Percentiles rank a stretch among this genome's conserved stretches.
Conservation (phyloP, 2,329 filamentous ascomycete genomes). For the Rhinocladiella mackenziei region DNA sequence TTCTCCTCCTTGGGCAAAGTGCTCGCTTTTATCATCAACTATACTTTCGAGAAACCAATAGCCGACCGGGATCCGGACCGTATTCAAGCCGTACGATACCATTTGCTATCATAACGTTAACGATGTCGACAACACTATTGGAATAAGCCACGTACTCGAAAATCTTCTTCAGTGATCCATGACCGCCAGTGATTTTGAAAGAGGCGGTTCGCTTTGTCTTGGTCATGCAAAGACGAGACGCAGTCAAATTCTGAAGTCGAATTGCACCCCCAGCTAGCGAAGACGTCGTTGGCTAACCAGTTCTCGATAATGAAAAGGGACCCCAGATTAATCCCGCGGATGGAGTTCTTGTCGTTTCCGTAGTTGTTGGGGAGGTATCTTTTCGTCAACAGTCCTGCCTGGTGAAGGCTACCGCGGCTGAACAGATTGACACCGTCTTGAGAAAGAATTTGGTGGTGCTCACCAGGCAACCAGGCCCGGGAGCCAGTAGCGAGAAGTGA, state of each 20-base stretch:
- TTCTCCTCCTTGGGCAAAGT: conserved; percentile 50
- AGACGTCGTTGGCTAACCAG: conserved; percentile 49
- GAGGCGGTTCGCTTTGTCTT: conserved; percentile 44
- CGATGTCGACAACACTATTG: too few relatives aligned
- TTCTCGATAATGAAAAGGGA: conserved; percentile 52
- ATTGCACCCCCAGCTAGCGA: conserved; percentile 49
- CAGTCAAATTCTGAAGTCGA: conserved; percentile 48
- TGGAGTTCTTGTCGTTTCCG: conserved; percentile 35
- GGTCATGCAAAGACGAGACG: conserved; percentile 45
- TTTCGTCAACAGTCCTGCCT: conserved; percentile 15
- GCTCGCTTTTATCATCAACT: conserved; percentile 46
- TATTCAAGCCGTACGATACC: conserved; percentile 50
- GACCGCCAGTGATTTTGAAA: conserved; percentile 51
- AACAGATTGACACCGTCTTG: conserved; percentile 31
- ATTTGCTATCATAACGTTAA: conserved; percentile 37
- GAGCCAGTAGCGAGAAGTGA: conserved; percentile 6
- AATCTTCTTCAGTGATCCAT: conserved; percentile 50
- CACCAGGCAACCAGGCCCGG: conserved; percentile 31
- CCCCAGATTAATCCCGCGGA: conserved; percentile 55
- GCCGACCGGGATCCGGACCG: conserved; percentile 53
- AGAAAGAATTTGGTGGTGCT: conserved; percentile 30
- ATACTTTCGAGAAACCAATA: conserved; percentile 54
- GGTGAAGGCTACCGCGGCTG: conserved; percentile 15
- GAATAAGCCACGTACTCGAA: conserved; percentile 34
- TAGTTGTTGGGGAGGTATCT: conserved; percentile 12